Evolutionary conservation across 768 basidiomycete species (phyloP).

Genomic region (Kwoniella newhampshirensis): DNA sequence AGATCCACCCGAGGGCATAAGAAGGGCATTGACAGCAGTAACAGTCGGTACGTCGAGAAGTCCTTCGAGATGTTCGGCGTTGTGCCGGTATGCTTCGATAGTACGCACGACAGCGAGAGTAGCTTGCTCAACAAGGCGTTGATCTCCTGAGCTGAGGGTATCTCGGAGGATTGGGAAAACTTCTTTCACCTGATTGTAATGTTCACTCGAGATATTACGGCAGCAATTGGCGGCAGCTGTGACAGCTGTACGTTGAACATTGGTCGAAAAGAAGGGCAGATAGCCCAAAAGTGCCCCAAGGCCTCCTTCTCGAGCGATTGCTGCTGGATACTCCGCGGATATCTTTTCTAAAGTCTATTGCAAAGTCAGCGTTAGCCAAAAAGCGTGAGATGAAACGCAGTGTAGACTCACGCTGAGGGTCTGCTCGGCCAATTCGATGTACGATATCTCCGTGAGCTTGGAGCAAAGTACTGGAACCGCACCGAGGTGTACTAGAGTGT

Average conservation of each 20-base stretch:
- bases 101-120: constrained; percentile 92
- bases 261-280: constrained; percentile 97
- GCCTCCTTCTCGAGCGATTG: constrained; percentile 94
- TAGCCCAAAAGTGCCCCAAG: constrained; percentile 88
- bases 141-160: constrained; percentile 86
- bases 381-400: background rate
- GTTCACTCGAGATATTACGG: constrained; percentile 82
- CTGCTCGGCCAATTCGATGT: constrained; percentile 97
- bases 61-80: constrained; percentile 78
- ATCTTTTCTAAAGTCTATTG: constrained; percentile 84
- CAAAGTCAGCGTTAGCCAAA: constrained; percentile 11
- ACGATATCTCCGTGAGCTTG: constrained; percentile 94
- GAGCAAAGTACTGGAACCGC: constrained; percentile 96
- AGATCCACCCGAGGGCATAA: constrained; percentile 76
- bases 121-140: constrained; percentile 95
- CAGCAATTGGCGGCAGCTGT: constrained; percentile 98
- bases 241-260: constrained; percentile 92
- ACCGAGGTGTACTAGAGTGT: constrained; percentile 96
- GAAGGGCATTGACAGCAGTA: constrained; percentile 76
- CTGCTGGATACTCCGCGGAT: constrained; percentile 92
- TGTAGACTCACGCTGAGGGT: constrained; percentile 81
- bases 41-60: constrained; percentile 75
- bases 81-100: constrained; percentile 85
- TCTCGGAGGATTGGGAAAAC: constrained; percentile 85
- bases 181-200: constrained; percentile 81